A percentile compares a stretch with the other conserved stretches of the same genome.
Conservation (phyloP, 305 asterid species). For the Striga hermonthica region DNA sequence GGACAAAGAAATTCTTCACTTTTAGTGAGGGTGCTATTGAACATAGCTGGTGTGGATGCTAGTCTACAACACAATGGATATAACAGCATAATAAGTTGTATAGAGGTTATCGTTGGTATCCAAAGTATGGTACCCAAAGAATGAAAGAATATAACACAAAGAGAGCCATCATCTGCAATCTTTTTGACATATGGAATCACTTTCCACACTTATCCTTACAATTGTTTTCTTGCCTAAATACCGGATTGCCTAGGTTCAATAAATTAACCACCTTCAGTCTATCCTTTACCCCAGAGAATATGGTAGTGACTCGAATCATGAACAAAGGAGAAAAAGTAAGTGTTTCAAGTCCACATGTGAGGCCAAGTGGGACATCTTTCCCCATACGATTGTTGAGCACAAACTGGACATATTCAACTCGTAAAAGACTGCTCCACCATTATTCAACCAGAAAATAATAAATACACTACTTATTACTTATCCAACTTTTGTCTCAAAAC, state of each 20-base stretch:
- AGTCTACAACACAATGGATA: conserved; percentile 47
- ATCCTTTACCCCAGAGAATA: too few species aligned
- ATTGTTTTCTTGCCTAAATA: too few species aligned
- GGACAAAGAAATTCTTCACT: conserved; percentile 73
- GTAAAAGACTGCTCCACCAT: too few species aligned
- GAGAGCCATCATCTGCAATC: conserved; percentile 10
- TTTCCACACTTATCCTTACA: conserved; percentile 2
- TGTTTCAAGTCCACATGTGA: too few species aligned
- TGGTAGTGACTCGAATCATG: too few species aligned
- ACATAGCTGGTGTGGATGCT: conserved; percentile 99
- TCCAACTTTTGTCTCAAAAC: neutral
- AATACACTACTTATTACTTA: too few species aligned
- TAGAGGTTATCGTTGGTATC: neutral
- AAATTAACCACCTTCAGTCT: neutral
- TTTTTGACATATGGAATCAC: conserved; percentile 5
- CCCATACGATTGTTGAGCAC: too few species aligned
- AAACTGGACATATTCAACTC: too few species aligned
- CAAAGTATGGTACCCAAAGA: neutral
- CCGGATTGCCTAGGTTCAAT: neutral
- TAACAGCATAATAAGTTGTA: conserved; percentile 23
- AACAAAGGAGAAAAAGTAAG: too few species aligned
- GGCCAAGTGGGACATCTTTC: too few species aligned
- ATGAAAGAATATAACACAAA: neutral
- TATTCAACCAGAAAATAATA: too few species aligned
- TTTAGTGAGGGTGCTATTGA: conserved; percentile 77